Evolutionary conservation across 805 yeast genomes (phyloP).

Genomic region (Ogataea parapolymorpha): DNA sequence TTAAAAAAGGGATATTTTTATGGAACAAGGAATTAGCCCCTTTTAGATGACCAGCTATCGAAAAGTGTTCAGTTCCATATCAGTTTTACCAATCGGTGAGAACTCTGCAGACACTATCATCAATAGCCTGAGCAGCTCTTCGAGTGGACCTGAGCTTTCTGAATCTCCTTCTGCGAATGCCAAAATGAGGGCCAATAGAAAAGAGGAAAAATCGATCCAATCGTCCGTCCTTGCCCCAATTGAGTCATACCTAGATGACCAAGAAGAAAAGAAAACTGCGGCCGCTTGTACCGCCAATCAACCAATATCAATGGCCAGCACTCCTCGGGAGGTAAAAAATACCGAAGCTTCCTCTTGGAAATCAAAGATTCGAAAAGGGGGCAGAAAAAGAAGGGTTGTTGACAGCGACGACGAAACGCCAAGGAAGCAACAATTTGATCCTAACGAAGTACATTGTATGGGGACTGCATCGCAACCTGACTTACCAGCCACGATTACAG

Average conservation of each 20-base stretch:
- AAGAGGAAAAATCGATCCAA: background rate
- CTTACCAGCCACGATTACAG: background rate
- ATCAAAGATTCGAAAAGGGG: no score
- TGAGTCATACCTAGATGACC: no score
- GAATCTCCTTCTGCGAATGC: slow-evolving; percentile 19
- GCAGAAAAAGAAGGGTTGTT: no score
- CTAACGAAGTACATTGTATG: background rate
- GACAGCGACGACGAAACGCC: background rate
- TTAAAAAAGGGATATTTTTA: slow-evolving; percentile 3
- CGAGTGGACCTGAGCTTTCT: slow-evolving; percentile 17
- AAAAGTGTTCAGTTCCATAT: slow-evolving; percentile 16
- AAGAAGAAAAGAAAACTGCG: no score
- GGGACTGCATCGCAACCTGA: slow-evolving; percentile 2
- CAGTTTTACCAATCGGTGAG: slow-evolving; percentile 16
- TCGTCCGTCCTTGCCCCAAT: background rate
- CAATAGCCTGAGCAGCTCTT: slow-evolving; percentile 15
- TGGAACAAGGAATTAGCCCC: background rate
- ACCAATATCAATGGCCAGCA: no score
- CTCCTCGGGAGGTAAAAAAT: no score
- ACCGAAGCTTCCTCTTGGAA: no score
- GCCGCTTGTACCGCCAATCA: no score
- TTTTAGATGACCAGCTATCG: slow-evolving; percentile 7
- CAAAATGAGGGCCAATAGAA: slow-evolving; percentile 8
- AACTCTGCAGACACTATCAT: slow-evolving; percentile 9
- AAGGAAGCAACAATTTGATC: background rate